These are phyloP conservation scores for Theileria sp. DNA, from an alignment of 169 alveolate species.

Conservation along the genomic window DNA sequence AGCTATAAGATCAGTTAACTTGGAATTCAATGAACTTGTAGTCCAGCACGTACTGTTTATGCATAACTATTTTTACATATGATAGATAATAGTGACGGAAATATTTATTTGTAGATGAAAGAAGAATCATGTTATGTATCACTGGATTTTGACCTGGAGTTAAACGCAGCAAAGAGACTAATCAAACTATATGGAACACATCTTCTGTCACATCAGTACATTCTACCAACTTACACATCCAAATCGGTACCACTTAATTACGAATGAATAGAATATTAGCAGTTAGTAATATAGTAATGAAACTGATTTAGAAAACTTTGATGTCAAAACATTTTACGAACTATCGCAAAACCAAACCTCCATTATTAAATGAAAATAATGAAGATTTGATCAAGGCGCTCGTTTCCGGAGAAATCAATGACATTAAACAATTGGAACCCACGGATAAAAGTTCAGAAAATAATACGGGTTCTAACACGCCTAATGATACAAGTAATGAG, in stretches of 20 bases:
- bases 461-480: not conserved
- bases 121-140: slow-evolving; percentile 68
- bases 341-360: slow-evolving; percentile 44
- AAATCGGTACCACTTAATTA: slow-evolving; percentile 19
- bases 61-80: not conserved
- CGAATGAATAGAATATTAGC: not conserved
- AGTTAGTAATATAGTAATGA: not conserved
- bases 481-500: not conserved
- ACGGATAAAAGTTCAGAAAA: not conserved
- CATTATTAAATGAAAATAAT: slow-evolving; percentile 32
- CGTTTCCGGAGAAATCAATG: slow-evolving; percentile 15
- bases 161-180: slow-evolving; percentile 38
- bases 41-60: slow-evolving; percentile 71
- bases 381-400: slow-evolving; percentile 16
- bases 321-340: slow-evolving; percentile 33
- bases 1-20: slow-evolving; percentile 73
- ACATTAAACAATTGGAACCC: slow-evolving; percentile 11
- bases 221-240: slow-evolving; percentile 39
- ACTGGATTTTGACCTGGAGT: slow-evolving; percentile 58
- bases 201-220: slow-evolving; percentile 32
- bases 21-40: slow-evolving; percentile 81
- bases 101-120: slow-evolving; percentile 31
- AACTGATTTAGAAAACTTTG: slow-evolving; percentile 21
- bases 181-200: slow-evolving; percentile 22
- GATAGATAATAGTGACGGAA: not conserved